A percentile compares a stretch with the other conserved stretches of the same genome.
Conservation (phyloP, 2,329 filamentous ascomycete genomes). For the Rhynchosporium agropyri region DNA sequence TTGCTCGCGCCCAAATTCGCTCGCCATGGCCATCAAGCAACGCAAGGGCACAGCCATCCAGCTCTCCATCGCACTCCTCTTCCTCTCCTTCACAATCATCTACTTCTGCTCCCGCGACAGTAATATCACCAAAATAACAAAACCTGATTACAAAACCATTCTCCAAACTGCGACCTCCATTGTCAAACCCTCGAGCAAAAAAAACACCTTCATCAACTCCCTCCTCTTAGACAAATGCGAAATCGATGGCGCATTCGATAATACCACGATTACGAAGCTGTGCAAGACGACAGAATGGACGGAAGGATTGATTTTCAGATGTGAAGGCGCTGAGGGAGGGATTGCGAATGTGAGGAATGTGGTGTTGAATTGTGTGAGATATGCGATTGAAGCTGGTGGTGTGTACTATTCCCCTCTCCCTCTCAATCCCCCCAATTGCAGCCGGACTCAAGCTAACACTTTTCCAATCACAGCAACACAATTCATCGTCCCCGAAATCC, state of each 20-base stretch:
- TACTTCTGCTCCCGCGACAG: conserved; percentile 15
- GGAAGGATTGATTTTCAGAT: conserved; percentile 48
- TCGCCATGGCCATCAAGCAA: too few species aligned
- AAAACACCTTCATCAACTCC: conserved; percentile 20
- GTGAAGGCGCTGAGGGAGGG: conserved; percentile 48
- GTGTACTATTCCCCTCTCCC: conserved; percentile 28
- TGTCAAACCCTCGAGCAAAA: conserved; percentile 9
- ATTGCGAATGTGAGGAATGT: conserved; percentile 49
- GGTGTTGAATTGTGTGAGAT: conserved; percentile 49
- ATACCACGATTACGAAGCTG: conserved; percentile 20
- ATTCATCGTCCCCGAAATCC: conserved; percentile 44
- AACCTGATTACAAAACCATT: not conserved
- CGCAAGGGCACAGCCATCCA: conserved; percentile 12
- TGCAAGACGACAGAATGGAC: conserved; percentile 47
- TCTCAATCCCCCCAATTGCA: not conserved
- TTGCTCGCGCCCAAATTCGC: too few species aligned
- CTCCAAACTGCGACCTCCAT: not conserved
- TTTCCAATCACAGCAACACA: conserved; percentile 38
- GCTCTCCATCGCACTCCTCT: conserved; percentile 15
- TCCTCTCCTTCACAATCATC: conserved; percentile 7
- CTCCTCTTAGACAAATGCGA: conserved; percentile 16
- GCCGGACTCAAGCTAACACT: not conserved
- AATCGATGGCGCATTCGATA: conserved; percentile 31
- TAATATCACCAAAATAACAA: not conserved
- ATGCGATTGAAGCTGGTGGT: conserved; percentile 52